phyloP scores from a whole-genome alignment of 2,329 filamentous ascomycete species.

The Aspergillus awamori region DNA sequence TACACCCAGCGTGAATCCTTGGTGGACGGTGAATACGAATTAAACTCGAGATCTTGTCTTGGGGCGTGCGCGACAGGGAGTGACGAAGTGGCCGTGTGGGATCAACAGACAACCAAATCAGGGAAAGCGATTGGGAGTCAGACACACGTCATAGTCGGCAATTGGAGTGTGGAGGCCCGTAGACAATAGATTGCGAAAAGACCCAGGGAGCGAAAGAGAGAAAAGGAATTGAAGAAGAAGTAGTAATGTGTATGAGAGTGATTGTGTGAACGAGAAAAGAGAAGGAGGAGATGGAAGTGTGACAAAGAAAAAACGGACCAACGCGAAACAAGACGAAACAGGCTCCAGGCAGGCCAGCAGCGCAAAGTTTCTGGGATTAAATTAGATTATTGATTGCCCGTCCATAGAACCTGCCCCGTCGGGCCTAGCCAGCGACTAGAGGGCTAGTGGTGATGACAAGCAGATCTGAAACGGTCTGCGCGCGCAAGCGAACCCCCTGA shows the following conservation, averaged over 20 bases:
- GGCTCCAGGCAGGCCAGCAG: constrained; percentile 7
- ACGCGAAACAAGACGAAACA: constrained; percentile 9
- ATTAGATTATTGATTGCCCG: constrained; percentile 7
- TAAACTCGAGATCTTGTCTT: not conserved
- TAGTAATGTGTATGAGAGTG: not conserved
- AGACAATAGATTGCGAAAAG: no score
- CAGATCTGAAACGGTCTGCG: constrained; percentile 12
- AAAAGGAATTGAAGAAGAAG: no score
- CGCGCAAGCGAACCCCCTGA: constrained; percentile 8
- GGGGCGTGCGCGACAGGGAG: not conserved
- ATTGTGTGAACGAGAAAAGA: constrained; percentile 3
- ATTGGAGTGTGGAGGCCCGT: not conserved
- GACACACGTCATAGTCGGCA: not conserved
- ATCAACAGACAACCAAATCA: constrained; percentile 1
- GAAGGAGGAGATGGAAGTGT: constrained; percentile 6
- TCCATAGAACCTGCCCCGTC: constrained; percentile 2
- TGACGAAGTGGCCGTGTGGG: not conserved
- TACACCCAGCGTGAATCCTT: not conserved
- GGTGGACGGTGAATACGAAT: not conserved
- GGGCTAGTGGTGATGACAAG: constrained; percentile 6
- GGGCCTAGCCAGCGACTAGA: constrained; percentile 5
- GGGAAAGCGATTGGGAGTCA: not conserved
- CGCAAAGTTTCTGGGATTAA: constrained; percentile 5
- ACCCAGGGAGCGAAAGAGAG: not conserved
- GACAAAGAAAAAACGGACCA: constrained; percentile 17